A percentile compares a stretch with the other conserved stretches of the same genome.
These are phyloP conservation scores for Xylariaceae sp. DNA, from an alignment of 2,329 filamentous ascomycete genomes.

Conservation along the genomic window DNA sequence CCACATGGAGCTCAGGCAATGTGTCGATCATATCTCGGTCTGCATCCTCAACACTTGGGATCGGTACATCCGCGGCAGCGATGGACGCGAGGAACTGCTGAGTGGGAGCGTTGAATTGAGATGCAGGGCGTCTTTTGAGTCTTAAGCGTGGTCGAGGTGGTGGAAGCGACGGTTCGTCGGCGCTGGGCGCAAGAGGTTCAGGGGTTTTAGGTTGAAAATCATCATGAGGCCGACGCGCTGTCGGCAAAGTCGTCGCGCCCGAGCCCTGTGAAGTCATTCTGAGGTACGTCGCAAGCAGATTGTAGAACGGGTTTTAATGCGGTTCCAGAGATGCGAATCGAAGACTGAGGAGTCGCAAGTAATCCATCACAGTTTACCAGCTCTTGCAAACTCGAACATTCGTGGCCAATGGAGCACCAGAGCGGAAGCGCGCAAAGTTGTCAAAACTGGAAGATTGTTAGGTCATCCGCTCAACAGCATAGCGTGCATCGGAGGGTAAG, in stretches of 20 bases:
- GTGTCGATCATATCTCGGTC: slow-evolving; percentile 44
- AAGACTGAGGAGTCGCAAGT: slow-evolving; percentile 10
- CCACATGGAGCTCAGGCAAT: slow-evolving; percentile 35
- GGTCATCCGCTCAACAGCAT: background rate
- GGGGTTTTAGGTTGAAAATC: slow-evolving; percentile 47
- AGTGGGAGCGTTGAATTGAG: slow-evolving; percentile 54
- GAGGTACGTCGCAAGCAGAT: slow-evolving; percentile 5
- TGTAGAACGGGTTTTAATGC: slow-evolving; percentile 1
- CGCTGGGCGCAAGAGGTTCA: slow-evolving; percentile 42
- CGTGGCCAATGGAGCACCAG: slow-evolving; percentile 9
- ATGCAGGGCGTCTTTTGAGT: slow-evolving; percentile 52
- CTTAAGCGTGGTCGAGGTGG: slow-evolving; percentile 52
- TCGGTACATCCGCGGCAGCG: slow-evolving; percentile 59
- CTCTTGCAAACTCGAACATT: slow-evolving; percentile 7
- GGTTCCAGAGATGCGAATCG: slow-evolving; percentile 12
- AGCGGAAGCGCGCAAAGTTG: background rate
- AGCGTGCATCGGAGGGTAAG: background rate
- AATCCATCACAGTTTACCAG: slow-evolving; percentile 20
- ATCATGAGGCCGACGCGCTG: slow-evolving; percentile 38
- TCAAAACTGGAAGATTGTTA: slow-evolving; percentile 8
- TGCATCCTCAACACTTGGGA: slow-evolving; percentile 59
- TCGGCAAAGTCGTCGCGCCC: slow-evolving; percentile 43
- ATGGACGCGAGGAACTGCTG: slow-evolving; percentile 65
- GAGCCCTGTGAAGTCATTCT: slow-evolving; percentile 45
- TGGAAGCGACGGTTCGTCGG: slow-evolving; percentile 39